These are phyloP conservation scores for Pleurotus sapidus DNA, from an alignment of 768 basidiomycete species.

Conservation along the genomic window DNA sequence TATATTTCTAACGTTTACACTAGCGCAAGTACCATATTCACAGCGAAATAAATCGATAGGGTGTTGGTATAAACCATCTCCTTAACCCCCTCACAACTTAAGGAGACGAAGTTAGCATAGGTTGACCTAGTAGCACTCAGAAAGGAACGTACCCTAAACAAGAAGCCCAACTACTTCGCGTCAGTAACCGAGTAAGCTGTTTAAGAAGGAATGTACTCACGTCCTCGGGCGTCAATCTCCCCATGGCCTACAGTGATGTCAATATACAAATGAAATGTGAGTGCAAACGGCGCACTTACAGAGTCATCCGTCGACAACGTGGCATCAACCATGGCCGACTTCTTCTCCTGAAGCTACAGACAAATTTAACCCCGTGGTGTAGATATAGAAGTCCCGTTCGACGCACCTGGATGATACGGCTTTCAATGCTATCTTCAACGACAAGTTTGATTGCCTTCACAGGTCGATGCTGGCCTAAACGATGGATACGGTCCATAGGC, in stretches of 20 bases:
- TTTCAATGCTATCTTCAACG: conserved; percentile 95
- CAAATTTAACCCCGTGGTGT: conserved; percentile 1
- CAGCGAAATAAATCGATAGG: too few species aligned
- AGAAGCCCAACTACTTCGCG: conserved; percentile 44
- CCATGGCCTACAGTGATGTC: conserved; percentile 68
- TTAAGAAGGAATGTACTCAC: conserved; percentile 30
- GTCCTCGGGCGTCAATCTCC: conserved; percentile 86
- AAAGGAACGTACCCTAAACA: conserved; percentile 49
- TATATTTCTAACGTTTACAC: too few species aligned
- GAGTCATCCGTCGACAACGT: conserved; percentile 81
- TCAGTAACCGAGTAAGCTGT: background rate
- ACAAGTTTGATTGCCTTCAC: conserved; percentile 93
- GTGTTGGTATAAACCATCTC: too few species aligned
- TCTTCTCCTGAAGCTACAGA: conserved; percentile 88
- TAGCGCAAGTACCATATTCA: too few species aligned
- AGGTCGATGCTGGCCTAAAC: conserved; percentile 91
- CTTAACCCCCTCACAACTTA: too few species aligned
- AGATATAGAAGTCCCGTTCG: background rate
- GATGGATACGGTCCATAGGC: conserved; percentile 98
- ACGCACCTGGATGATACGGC: conserved; percentile 82
- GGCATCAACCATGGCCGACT: conserved; percentile 91
- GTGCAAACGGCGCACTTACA: conserved; percentile 32
- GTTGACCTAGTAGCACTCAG: background rate
- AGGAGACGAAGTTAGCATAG: too few species aligned
- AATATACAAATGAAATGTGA: background rate